phyloP scores from a whole-genome alignment of 768 basidiomycete species.

The Boletellus sp. region DNA sequence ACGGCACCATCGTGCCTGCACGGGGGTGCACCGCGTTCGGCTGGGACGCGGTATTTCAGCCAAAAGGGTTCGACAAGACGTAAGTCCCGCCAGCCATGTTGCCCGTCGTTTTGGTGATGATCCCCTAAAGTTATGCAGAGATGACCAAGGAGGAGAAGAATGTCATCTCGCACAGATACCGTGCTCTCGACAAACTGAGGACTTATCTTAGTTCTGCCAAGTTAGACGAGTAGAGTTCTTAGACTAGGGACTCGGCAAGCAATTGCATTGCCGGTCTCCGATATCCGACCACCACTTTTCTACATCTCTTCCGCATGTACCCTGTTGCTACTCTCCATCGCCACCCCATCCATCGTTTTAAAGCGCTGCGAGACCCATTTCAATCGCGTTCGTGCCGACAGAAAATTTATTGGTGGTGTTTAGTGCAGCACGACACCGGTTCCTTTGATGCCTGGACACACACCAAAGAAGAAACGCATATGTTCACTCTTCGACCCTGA shows the following conservation, averaged over 20 bases:
- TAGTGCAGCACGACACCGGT: neutral
- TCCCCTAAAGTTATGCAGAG: slow-evolving; percentile 53
- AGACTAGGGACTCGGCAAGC: slow-evolving; percentile 1
- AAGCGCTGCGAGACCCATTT: too few relatives aligned
- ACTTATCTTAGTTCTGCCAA: slow-evolving; percentile 32
- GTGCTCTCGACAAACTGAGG: slow-evolving; percentile 57
- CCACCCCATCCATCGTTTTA: neutral
- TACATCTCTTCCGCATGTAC: neutral
- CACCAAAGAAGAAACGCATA: slow-evolving; percentile 27
- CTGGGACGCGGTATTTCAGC: slow-evolving; percentile 89
- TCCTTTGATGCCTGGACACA: slow-evolving; percentile 17
- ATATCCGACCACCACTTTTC: slow-evolving; percentile 14
- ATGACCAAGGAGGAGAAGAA: slow-evolving; percentile 65
- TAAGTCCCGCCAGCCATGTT: slow-evolving; percentile 32
- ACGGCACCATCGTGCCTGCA: slow-evolving; percentile 85
- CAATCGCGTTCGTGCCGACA: too few relatives aligned
- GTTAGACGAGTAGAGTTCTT: slow-evolving; percentile 1
- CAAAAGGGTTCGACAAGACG: slow-evolving; percentile 73
- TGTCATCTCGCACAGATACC: slow-evolving; percentile 59
- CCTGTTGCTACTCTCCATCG: too few relatives aligned
- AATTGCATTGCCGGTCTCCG: slow-evolving; percentile 16
- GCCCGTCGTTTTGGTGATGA: neutral
- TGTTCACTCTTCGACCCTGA: slow-evolving; percentile 16
- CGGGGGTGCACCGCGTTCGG: slow-evolving; percentile 79
- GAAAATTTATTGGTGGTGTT: too few relatives aligned